phyloP scores from a whole-genome alignment of 129 eudicot genomes.

The Kitagawia praeruptora region DNA sequence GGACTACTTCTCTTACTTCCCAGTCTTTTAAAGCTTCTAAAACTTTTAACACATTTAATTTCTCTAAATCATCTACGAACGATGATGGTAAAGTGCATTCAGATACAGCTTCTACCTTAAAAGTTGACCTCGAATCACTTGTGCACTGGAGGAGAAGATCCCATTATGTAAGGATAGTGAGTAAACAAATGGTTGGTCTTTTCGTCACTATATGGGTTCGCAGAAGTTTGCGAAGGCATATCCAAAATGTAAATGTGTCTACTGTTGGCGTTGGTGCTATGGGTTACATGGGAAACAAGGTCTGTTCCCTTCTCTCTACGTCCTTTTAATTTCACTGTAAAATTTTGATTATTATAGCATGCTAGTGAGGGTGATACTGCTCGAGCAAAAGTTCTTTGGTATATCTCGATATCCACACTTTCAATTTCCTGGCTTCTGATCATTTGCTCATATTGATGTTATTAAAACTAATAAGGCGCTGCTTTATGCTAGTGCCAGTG shows the following conservation, averaged over 20 bases:
- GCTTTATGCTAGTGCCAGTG: too few species aligned
- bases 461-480: too few species aligned
- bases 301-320: not conserved
- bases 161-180: conserved; percentile 73
- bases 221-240: conserved; percentile 75
- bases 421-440: not conserved
- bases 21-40: conserved; percentile 58
- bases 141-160: conserved; percentile 64
- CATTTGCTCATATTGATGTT: not conserved
- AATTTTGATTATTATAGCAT: not conserved
- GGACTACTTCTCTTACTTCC: conserved; percentile 14
- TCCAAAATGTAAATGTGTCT: conserved; percentile 76
- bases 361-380: not conserved
- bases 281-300: conserved; percentile 98
- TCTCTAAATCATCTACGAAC: conserved; percentile 38
- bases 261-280: conserved; percentile 95
- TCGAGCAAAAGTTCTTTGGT: not conserved
- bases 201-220: conserved; percentile 90
- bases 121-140: conserved; percentile 64
- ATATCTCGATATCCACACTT: not conserved
- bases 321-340: not conserved
- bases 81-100: conserved; percentile 33
- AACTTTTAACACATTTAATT: conserved; percentile 46
- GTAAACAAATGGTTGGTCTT: conserved; percentile 98
- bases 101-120: conserved; percentile 34